phyloP scores from a whole-genome alignment of 495 filamentous ascomycete species.

The Corynascus novoguineensis region DNA sequence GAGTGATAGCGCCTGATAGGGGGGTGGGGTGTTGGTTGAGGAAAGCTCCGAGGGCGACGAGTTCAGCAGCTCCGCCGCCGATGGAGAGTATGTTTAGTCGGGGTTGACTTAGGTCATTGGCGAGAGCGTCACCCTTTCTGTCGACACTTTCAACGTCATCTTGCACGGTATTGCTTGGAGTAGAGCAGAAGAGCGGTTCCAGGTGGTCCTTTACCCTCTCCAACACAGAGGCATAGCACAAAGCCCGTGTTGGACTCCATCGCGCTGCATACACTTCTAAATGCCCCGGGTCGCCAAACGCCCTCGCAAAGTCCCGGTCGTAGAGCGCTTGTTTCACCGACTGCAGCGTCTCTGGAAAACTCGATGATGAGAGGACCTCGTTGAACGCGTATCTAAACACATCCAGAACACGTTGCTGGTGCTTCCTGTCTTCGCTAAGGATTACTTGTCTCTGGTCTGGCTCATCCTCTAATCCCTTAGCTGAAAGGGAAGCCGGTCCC shows the following conservation, averaged over 20 bases:
- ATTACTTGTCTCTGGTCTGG: not conserved
- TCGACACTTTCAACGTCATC: not conserved
- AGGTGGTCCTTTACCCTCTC: constrained; percentile 42
- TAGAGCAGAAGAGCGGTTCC: constrained; percentile 5
- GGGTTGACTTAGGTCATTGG: not conserved
- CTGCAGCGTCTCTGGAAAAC: constrained; percentile 54
- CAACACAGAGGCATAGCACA: constrained; percentile 72
- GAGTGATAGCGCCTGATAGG: constrained; percentile 39
- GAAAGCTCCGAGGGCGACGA: constrained; percentile 66
- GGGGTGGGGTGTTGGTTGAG: constrained; percentile 43
- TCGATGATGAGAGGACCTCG: constrained; percentile 33
- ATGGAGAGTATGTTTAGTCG: constrained; percentile 56
- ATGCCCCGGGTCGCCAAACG: constrained; percentile 64
- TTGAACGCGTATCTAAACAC: constrained; percentile 64
- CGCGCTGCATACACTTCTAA: constrained; percentile 77
- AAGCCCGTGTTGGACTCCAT: constrained; percentile 77
- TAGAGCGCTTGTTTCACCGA: constrained; percentile 77
- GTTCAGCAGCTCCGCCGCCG: constrained; percentile 84
- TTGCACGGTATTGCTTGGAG: not conserved
- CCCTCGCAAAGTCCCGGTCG: constrained; percentile 72
- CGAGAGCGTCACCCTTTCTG: not conserved
- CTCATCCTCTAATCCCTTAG: not conserved
- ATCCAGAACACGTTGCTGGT: constrained; percentile 73
- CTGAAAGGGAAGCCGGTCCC: not conserved
- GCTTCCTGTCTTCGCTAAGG: constrained; percentile 6